These are phyloP conservation scores for Metschnikowia aberdeeniae DNA, from an alignment of 805 yeast genomes.

Conservation along the genomic window DNA sequence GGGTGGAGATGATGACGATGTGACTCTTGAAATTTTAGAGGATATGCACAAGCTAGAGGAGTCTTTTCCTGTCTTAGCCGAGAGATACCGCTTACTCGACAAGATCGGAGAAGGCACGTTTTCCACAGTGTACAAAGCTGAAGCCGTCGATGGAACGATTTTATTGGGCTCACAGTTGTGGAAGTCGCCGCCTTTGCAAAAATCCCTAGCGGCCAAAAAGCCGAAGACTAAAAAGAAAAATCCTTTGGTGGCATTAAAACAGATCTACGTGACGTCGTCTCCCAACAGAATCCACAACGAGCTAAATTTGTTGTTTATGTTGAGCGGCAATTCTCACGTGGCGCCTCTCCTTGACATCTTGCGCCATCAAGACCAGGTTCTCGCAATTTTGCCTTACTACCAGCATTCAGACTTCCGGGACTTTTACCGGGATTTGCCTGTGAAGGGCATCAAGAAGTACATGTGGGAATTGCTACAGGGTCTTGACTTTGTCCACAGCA, in stretches of 20 bases:
- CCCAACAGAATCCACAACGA: conserved; percentile 90
- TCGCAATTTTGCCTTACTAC: conserved; percentile 88
- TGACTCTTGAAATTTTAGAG: conserved; percentile 49
- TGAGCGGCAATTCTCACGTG: conserved; percentile 67
- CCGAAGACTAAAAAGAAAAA: conserved; percentile 27
- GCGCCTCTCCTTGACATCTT: conserved; percentile 89
- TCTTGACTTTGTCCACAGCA: conserved; percentile 54
- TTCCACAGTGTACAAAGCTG: conserved; percentile 59
- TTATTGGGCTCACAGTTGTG: conserved; percentile 38
- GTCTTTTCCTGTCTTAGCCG: conserved; percentile 50
- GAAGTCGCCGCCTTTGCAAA: conserved; percentile 43
- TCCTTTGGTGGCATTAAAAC: conserved; percentile 77
- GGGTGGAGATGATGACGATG: conserved; percentile 38
- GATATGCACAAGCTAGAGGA: conserved; percentile 54
- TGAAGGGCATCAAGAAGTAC: conserved; percentile 76
- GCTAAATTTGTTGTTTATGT: conserved; percentile 64
- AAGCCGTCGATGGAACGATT: conserved; percentile 44
- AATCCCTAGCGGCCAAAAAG: conserved; percentile 7
- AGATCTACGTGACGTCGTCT: conserved; percentile 92
- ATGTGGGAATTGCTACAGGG: conserved; percentile 76
- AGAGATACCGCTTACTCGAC: conserved; percentile 47
- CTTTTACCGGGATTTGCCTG: conserved; percentile 75
- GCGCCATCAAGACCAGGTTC: conserved; percentile 84
- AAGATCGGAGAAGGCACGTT: conserved; percentile 69
- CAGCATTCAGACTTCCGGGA: conserved; percentile 87